phyloP scores from a whole-genome alignment of 176 grass and related monocot species.

The Calamus simplicifolius region DNA sequence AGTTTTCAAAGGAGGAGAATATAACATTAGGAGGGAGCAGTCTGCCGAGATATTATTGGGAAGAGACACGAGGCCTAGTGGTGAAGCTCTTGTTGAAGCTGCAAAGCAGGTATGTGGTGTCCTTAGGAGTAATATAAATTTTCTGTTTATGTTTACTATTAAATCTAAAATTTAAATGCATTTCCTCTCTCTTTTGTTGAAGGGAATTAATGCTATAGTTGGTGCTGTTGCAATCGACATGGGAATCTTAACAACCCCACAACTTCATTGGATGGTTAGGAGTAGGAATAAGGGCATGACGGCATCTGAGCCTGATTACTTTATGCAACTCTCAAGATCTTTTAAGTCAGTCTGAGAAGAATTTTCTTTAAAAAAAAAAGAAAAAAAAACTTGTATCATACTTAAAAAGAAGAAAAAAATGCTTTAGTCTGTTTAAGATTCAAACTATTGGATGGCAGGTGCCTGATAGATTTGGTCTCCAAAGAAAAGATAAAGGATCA shows the following conservation, averaged over 20 bases:
- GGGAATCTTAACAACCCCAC: conserved; percentile 85
- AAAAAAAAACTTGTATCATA: no score
- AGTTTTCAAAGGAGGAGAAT: conserved; percentile 53
- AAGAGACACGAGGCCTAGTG: conserved; percentile 87
- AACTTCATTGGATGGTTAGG: conserved; percentile 90
- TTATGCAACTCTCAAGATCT: conserved; percentile 48
- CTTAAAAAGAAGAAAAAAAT: background rate
- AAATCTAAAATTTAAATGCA: background rate
- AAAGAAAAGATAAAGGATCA: conserved; percentile 23
- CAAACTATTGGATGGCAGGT: conserved; percentile 4
- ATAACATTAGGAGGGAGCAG: conserved; percentile 41
- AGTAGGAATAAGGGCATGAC: conserved; percentile 57
- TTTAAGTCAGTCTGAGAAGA: conserved; percentile 47
- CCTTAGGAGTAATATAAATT: conserved; percentile 13
- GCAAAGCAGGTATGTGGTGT: conserved; percentile 44
- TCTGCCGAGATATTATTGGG: conserved; percentile 62
- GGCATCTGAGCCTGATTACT: conserved; percentile 65
- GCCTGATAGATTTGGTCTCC: conserved; percentile 52
- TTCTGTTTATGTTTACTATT: background rate
- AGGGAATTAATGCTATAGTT: conserved; percentile 73
- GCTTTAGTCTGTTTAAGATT: background rate
- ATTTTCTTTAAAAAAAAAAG: no score
- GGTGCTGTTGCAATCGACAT: conserved; percentile 53
- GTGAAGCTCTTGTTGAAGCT: conserved; percentile 61
- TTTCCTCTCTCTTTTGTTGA: background rate